Evolutionary conservation across 129 eudicot genomes (phyloP).

Genomic region (Helichrysum umbraculigerum): DNA sequence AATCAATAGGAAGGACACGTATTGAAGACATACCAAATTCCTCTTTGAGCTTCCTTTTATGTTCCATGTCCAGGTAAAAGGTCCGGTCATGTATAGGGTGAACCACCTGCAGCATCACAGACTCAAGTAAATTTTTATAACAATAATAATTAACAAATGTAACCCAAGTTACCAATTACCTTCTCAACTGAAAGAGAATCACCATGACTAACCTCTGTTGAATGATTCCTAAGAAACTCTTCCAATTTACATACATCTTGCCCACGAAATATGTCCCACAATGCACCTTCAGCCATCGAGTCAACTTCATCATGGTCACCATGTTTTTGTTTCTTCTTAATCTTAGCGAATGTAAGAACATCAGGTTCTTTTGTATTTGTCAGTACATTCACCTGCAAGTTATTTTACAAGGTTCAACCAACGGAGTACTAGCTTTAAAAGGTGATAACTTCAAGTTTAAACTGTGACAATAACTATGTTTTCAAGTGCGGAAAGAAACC

Average conservation of each 20-base stretch:
- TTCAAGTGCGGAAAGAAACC: slow-evolving; percentile 20
- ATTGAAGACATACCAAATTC: slow-evolving; percentile 37
- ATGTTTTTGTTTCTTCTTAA: not conserved
- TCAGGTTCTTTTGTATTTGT: slow-evolving; percentile 45
- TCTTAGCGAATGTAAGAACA: not conserved
- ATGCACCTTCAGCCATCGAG: slow-evolving; percentile 35
- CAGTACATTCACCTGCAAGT: slow-evolving; percentile 49
- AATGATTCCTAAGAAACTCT: slow-evolving; percentile 38
- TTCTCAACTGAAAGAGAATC: slow-evolving; percentile 33
- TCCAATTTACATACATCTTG: slow-evolving; percentile 44
- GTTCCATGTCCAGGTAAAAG: slow-evolving; percentile 46
- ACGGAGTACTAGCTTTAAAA: not conserved
- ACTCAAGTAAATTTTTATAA: not conserved
- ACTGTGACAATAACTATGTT: not conserved
- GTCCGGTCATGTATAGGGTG: slow-evolving; percentile 62
- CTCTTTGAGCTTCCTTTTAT: slow-evolving; percentile 56
- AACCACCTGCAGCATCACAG: slow-evolving; percentile 38
- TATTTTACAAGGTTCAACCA: not conserved
- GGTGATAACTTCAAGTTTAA: slow-evolving; percentile 10
- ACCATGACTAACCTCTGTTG: slow-evolving; percentile 39
- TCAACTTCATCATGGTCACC: slow-evolving; percentile 22
- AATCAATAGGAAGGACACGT: slow-evolving; percentile 2
- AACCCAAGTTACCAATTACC: slow-evolving; percentile 28
- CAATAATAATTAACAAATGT: not conserved
- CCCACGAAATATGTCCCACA: slow-evolving; percentile 56